A percentile compares a stretch with the other conserved stretches of the same genome.
These are phyloP conservation scores for Rhododendron ferrugineum DNA, from an alignment of 148 eudicot genomes.

Conservation along the genomic window DNA sequence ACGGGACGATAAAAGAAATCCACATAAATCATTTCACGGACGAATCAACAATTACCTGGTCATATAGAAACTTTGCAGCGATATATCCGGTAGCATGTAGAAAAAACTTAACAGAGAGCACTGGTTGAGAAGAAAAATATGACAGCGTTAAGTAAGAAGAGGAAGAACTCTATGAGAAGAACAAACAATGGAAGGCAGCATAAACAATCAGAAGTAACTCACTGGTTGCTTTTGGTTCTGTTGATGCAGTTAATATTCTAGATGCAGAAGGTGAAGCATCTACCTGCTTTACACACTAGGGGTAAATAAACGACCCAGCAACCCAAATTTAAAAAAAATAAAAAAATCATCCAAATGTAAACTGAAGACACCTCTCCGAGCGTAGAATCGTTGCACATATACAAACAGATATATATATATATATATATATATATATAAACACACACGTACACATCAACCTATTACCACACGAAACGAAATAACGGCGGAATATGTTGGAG, in stretches of 20 bases:
- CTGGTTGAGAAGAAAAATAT: slow-evolving; percentile 16
- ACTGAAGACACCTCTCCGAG: neutral
- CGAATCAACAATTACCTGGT: slow-evolving; percentile 44
- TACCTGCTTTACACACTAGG: slow-evolving; percentile 22
- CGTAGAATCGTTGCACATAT: neutral
- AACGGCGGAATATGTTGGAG: neutral
- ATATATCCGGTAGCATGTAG: slow-evolving; percentile 82
- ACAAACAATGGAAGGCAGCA: slow-evolving; percentile 5
- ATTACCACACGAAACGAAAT: slow-evolving; percentile 4
- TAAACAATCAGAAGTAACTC: slow-evolving; percentile 10
- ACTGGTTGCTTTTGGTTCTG: slow-evolving; percentile 24
- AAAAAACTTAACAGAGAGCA: slow-evolving; percentile 54
- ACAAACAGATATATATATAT: neutral
- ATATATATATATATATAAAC: neutral
- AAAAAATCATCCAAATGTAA: neutral
- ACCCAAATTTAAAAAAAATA: neutral
- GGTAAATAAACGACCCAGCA: neutral
- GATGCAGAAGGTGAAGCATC: slow-evolving; percentile 21
- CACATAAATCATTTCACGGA: neutral
- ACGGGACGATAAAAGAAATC: neutral
- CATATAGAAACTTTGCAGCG: slow-evolving; percentile 75
- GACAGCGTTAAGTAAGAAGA: neutral
- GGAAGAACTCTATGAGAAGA: neutral
- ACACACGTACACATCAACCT: too few species aligned
- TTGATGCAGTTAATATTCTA: slow-evolving; percentile 22